These are phyloP conservation scores for Cyamopsis tetragonoloba DNA, from an alignment of 306 rosid genomes.

Conservation along the genomic window DNA sequence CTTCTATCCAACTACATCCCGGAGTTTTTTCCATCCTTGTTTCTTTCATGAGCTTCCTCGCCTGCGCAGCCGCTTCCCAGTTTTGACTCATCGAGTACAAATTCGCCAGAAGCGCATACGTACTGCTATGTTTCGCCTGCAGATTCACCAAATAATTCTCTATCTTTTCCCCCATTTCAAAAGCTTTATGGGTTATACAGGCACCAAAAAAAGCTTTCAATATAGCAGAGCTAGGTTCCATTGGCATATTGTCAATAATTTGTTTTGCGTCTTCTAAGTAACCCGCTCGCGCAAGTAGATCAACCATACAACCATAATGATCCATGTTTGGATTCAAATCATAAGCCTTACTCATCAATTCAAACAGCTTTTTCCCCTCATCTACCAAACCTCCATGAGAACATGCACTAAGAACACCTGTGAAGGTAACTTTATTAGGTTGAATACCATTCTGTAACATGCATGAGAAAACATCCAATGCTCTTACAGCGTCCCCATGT, in stretches of 20 bases:
- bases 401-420: slow-evolving; percentile 39
- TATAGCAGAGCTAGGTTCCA: slow-evolving; percentile 36
- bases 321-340: slow-evolving; percentile 38
- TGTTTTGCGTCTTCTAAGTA: slow-evolving; percentile 39
- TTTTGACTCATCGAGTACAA: slow-evolving; percentile 33
- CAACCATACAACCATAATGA: slow-evolving; percentile 54
- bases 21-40: slow-evolving; percentile 32
- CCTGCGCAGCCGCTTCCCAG: slow-evolving; percentile 45
- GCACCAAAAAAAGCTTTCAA: slow-evolving; percentile 40
- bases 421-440: slow-evolving; percentile 42
- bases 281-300: slow-evolving; percentile 45
- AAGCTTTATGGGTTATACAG: slow-evolving; percentile 37
- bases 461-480: slow-evolving; percentile 33
- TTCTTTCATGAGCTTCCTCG: slow-evolving; percentile 43
- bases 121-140: slow-evolving; percentile 25
- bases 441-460: slow-evolving; percentile 37
- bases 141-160: slow-evolving; percentile 35
- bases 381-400: slow-evolving; percentile 45
- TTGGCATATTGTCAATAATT: slow-evolving; percentile 42
- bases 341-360: slow-evolving; percentile 30
- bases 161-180: slow-evolving; percentile 34
- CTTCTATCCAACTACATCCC: slow-evolving; percentile 46
- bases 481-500: slow-evolving; percentile 29
- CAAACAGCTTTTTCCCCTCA: slow-evolving; percentile 31
- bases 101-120: slow-evolving; percentile 44